phyloP scores from a whole-genome alignment of 495 filamentous ascomycete species.

The Viridothelium virens region DNA sequence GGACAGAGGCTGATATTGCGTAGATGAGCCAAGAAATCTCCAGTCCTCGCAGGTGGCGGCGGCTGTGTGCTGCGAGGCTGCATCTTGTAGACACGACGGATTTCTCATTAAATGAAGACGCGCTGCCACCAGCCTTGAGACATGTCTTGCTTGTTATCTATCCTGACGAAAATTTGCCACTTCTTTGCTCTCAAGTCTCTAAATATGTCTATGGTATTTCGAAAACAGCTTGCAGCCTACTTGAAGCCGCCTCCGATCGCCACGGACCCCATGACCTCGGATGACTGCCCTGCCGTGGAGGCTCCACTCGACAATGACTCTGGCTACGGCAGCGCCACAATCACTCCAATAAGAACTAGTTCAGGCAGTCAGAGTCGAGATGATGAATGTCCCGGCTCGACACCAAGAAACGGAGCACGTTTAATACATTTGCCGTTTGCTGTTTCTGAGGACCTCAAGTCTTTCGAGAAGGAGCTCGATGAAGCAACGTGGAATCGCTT shows the following conservation, averaged over 20 bases:
- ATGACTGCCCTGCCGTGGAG: not conserved
- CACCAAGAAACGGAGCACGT: not conserved
- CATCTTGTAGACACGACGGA: not conserved
- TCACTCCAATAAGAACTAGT: not conserved
- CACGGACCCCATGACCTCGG: not conserved
- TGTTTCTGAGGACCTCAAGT: constrained; percentile 7
- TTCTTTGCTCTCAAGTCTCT: not conserved
- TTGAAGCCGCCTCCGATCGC: not conserved
- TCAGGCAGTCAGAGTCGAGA: not conserved
- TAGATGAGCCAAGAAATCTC: not conserved
- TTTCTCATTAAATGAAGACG: not conserved
- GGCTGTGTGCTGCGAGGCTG: not conserved
- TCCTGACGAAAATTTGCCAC: not conserved
- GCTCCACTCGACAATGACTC: not conserved
- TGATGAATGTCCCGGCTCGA: not conserved
- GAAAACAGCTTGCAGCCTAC: not conserved
- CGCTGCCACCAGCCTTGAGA: not conserved
- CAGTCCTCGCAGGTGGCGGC: not conserved
- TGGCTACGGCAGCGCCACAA: not conserved
- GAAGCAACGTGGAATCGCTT: constrained; percentile 24
- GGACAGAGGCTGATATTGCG: not conserved
- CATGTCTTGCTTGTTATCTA: not conserved
- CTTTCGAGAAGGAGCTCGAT: constrained; percentile 21
- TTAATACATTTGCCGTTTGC: not conserved
- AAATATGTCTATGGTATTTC: not conserved